Evolutionary conservation across 805 yeast genomes (phyloP), one percentile per base, ranked within the genome.

Genomic region (Starmerella bacillaris): DNA sequence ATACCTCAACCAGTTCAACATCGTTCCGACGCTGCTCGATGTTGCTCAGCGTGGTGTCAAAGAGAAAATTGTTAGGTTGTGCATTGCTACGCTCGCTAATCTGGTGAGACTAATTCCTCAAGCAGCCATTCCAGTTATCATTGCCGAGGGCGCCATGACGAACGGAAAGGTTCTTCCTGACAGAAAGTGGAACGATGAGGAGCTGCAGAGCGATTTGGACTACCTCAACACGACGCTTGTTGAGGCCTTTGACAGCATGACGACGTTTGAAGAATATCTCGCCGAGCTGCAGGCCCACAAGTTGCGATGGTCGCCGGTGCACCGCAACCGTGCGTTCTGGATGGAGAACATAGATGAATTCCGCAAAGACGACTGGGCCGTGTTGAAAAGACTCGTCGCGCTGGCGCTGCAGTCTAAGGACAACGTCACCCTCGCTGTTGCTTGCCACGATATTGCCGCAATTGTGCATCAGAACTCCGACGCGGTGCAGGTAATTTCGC

Each of bases 141-240:
- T 80, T 42, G 68, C 78, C 41, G 79, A 77, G 40, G 78, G 78
- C 47, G 89, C 92, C 3, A 63, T 79, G 39, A 67, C 74, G 35
- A 66, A 71, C 6, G 61, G 80, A 39, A 70, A 67, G 47, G 70
- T 74, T 38, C 66, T 89, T 48, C 68, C 72, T 45, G 86, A 78
- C 41, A 66, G 96, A 50, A 89, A 89, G 57, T 84, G 93, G 75
- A 77, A 92, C 4, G 98, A 89, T 55, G 89, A 80, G 42, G 98
- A 89, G 55, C 68, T 89, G 48, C 69, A 78, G 31, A 62, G 61
- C 15, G 95, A 83, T 54, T 67, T 89, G 46, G 62, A 60, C 17
- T 53, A 58, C 21, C 61, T 89, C 44, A 59, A 64, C 38, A 70
- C 64, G 24, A 61, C 63, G n/a, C 65, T 86, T 44, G 72, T 71